Evolutionary conservation across 495 filamentous ascomycete genomes (phyloP).

Genomic region (Achaetomiella virescens): DNA sequence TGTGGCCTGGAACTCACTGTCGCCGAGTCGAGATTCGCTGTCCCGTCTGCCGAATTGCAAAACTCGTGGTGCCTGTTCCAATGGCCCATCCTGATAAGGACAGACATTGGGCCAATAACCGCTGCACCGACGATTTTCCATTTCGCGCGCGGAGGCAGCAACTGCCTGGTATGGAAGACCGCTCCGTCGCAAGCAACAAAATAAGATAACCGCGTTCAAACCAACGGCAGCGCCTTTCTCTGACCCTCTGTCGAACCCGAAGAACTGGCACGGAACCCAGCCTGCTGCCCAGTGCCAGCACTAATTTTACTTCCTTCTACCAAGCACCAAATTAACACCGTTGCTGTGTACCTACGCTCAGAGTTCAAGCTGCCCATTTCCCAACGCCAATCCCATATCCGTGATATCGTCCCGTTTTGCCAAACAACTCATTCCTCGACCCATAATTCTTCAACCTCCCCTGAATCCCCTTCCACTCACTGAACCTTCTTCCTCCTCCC

Average conservation of each 20-base stretch:
- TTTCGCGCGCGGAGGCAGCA: too few species aligned
- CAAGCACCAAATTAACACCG: neutral
- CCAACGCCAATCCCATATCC: too few species aligned
- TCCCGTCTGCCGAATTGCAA: neutral
- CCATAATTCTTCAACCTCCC: too few species aligned
- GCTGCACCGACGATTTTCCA: too few species aligned
- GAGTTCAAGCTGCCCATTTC: neutral
- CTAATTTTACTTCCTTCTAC: neutral
- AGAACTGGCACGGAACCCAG: neutral
- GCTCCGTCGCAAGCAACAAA: too few species aligned
- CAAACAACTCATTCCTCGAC: neutral
- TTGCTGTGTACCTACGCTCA: neutral
- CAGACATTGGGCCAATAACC: neutral
- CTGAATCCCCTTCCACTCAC: neutral
- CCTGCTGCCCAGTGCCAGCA: neutral
- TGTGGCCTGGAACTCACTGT: neutral
- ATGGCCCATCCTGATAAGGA: neutral
- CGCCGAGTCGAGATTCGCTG: neutral
- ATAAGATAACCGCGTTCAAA: neutral
- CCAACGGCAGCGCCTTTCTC: neutral
- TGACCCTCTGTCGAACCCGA: neutral
- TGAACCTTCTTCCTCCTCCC: conserved; percentile 40
- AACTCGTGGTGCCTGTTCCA: neutral
- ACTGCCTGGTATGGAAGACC: too few species aligned
- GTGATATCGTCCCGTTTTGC: neutral